Evolutionary conservation across 805 yeast genomes (phyloP).

Genomic region (Lipomyces kockii): DNA sequence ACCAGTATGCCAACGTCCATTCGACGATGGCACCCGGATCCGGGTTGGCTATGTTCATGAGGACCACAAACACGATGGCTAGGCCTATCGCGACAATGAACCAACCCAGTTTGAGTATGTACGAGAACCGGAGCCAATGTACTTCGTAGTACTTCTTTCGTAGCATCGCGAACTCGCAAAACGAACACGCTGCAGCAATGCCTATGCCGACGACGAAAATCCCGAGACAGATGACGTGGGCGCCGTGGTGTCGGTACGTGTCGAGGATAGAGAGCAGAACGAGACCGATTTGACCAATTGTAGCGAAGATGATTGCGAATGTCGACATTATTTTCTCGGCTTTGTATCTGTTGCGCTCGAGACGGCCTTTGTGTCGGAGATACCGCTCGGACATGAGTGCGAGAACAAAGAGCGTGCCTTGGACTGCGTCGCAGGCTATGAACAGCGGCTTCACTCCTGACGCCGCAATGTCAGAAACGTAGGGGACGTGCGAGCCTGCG

Average conservation of each 20-base stretch:
- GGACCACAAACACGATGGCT: constrained; percentile 70
- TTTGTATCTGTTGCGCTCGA: constrained; percentile 56
- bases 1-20: constrained; percentile 88
- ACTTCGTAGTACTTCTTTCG: constrained; percentile 53
- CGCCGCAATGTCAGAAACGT: constrained; percentile 87
- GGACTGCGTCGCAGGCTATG: constrained; percentile 75
- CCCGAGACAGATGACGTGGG: constrained; percentile 66
- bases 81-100: constrained; percentile 63
- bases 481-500: constrained; percentile 55
- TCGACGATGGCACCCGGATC: constrained; percentile 63
- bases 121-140: constrained; percentile 49
- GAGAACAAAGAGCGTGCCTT: constrained; percentile 73
- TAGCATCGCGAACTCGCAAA: constrained; percentile 50
- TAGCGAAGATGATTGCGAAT: constrained; percentile 54
- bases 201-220: constrained; percentile 73
- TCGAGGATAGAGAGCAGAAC: constrained; percentile 75
- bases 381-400: constrained; percentile 65
- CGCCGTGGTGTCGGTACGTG: constrained; percentile 59
- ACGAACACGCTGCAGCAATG: constrained; percentile 53
- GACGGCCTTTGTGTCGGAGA: constrained; percentile 61
- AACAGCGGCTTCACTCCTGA: constrained; percentile 83
- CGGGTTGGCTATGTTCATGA: constrained; percentile 45
- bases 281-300: constrained; percentile 72
- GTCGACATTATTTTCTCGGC: constrained; percentile 52
- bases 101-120: constrained; percentile 66